Conservation (phyloP, 345 rosid species). For the Geranium brycei region DNA sequence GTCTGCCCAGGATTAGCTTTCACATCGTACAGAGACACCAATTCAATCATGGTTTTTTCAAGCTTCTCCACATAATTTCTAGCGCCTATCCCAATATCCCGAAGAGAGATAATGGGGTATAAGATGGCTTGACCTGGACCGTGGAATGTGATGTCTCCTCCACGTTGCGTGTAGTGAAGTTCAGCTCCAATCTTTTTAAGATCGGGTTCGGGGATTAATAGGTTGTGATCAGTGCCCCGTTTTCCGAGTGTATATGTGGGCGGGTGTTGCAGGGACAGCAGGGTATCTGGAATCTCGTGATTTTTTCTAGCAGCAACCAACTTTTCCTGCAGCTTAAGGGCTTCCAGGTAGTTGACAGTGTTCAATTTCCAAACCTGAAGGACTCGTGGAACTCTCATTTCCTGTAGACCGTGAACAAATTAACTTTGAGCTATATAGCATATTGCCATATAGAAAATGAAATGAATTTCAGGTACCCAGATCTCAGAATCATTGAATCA, state of each 20-base stretch:
- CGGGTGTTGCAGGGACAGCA: slow-evolving; percentile 73
- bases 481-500: too few relatives aligned
- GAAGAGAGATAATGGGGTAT: slow-evolving; percentile 66
- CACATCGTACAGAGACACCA: slow-evolving; percentile 57
- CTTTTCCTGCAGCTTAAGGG: slow-evolving; percentile 73
- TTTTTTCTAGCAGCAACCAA: slow-evolving; percentile 45
- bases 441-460: too few relatives aligned
- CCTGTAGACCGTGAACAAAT: slow-evolving; percentile 15
- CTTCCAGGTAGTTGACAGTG: slow-evolving; percentile 51
- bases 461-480: too few relatives aligned
- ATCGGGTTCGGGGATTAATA: slow-evolving; percentile 51
- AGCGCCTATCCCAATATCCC: slow-evolving; percentile 62
- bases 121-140: slow-evolving; percentile 78
- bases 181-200: slow-evolving; percentile 60
- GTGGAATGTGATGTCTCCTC: slow-evolving; percentile 84
- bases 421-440: too few relatives aligned
- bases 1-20: slow-evolving; percentile 51
- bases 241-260: slow-evolving; percentile 80
- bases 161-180: slow-evolving; percentile 82
- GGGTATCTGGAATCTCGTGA: slow-evolving; percentile 41
- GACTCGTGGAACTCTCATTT: slow-evolving; percentile 43
- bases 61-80: slow-evolving; percentile 69
- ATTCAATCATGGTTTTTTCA: slow-evolving; percentile 59
- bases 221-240: slow-evolving; percentile 61
- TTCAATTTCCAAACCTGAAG: slow-evolving; percentile 75